These are phyloP conservation scores for Apiospora pterosperma DNA, from an alignment of 2,329 filamentous ascomycete species.

Conservation along the genomic window DNA sequence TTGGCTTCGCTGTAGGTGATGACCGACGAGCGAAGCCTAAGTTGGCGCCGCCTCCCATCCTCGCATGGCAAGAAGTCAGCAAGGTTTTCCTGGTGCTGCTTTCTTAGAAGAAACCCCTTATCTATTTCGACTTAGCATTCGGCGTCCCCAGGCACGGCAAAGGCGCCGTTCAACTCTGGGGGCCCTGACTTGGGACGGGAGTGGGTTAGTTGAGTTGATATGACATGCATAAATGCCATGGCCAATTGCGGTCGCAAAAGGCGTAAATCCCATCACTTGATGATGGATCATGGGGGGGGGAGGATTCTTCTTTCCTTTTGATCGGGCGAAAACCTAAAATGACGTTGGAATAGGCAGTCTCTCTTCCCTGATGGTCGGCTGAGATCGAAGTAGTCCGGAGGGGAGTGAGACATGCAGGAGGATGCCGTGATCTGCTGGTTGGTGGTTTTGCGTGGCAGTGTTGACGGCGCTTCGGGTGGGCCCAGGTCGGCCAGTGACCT, in stretches of 20 bases:
- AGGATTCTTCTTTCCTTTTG: background rate
- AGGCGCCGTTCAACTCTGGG: background rate
- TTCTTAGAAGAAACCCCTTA: background rate
- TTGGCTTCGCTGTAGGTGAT: too few species aligned
- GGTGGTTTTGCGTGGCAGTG: background rate
- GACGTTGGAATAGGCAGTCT: background rate
- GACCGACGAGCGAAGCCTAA: background rate
- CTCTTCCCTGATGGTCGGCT: too few species aligned
- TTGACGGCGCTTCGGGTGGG: background rate
- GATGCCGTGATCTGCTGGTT: background rate
- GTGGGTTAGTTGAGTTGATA: background rate
- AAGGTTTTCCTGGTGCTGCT: background rate
- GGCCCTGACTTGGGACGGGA: background rate
- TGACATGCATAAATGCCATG: slow-evolving; percentile 1
- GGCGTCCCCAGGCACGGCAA: background rate
- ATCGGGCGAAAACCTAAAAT: background rate
- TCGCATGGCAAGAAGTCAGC: background rate
- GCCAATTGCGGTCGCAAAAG: background rate
- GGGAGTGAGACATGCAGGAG: background rate
- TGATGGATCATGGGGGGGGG: too few species aligned
- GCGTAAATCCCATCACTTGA: background rate
- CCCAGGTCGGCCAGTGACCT: background rate
- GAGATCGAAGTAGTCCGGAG: too few species aligned
- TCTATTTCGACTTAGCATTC: background rate
- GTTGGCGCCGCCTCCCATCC: background rate